Evolutionary conservation across 1,139 yeast genomes (phyloP).

Genomic region (Yamadazyma triangularis): DNA sequence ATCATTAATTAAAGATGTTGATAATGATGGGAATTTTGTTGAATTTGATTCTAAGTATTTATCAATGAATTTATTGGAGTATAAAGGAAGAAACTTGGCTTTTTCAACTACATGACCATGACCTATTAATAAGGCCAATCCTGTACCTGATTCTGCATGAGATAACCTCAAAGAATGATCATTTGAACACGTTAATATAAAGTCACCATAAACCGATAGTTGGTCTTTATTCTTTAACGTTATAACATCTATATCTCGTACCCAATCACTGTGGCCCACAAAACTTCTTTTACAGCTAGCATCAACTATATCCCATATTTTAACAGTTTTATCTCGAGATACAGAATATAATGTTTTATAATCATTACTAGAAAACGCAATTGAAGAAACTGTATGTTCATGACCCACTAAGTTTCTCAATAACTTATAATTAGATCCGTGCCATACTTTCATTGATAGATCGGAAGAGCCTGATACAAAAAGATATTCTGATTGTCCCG

Average conservation of each 20-base stretch:
- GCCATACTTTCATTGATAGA: constrained; percentile 69
- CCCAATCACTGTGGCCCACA: constrained; percentile 88
- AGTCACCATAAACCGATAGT: constrained; percentile 43
- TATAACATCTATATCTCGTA: constrained; percentile 54
- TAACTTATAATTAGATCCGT: constrained; percentile 49
- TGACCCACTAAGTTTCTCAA: constrained; percentile 77
- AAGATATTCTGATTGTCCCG: constrained; percentile 15
- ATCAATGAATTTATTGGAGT: constrained; percentile 48
- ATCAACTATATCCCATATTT: constrained; percentile 69
- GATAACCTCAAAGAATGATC: constrained; percentile 74
- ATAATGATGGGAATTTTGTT: constrained; percentile 29
- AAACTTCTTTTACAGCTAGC: constrained; percentile 69
- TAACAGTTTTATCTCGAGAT: constrained; percentile 71
- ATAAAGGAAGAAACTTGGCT: constrained; percentile 60
- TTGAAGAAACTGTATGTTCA: constrained; percentile 76
- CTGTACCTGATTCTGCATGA: constrained; percentile 62
- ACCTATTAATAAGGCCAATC: constrained; percentile 63
- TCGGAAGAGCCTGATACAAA: constrained; percentile 72
- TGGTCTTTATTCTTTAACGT: constrained; percentile 16
- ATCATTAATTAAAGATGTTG: constrained; percentile 26
- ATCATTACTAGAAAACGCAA: constrained; percentile 44
- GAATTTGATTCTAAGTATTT: constrained; percentile 34
- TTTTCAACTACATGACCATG: constrained; percentile 84
- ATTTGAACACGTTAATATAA: constrained; percentile 70
- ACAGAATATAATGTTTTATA: constrained; percentile 55